Conservation (phyloP, 2,329 filamentous ascomycete genomes). For the Ramichloridium luteum region DNA sequence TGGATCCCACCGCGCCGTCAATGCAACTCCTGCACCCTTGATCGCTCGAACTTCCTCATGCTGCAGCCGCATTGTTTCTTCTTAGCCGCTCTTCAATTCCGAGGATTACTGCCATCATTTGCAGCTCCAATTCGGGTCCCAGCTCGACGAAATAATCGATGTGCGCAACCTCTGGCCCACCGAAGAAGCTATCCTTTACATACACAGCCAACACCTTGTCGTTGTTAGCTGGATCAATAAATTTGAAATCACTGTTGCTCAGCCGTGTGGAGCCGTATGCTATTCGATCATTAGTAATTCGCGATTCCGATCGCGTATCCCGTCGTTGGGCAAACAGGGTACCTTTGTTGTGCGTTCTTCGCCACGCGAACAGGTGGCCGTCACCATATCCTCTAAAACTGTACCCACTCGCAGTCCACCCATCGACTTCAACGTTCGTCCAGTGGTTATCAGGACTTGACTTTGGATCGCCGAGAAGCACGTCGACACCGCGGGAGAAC, state of each 20-base stretch:
- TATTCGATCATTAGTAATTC: no score
- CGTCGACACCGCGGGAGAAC: not conserved
- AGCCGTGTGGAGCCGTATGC: not conserved
- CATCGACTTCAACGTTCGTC: conserved; percentile 1
- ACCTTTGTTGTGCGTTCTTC: conserved; percentile 3
- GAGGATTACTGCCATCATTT: conserved; percentile 2
- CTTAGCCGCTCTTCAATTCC: conserved; percentile 3
- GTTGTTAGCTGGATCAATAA: conserved; percentile 1
- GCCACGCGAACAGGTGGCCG: conserved; percentile 1
- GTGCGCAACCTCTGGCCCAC: conserved; percentile 4
- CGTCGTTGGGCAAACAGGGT: no score
- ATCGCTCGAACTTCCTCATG: no score
- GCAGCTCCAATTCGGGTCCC: conserved; percentile 3
- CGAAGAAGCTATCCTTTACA: conserved; percentile 2
- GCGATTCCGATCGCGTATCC: no score
- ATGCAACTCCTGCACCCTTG: no score
- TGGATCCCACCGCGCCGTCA: no score
- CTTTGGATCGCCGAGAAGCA: not conserved
- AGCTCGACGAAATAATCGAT: conserved; percentile 5
- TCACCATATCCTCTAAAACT: not conserved
- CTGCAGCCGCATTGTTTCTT: conserved; percentile 1
- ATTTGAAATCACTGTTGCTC: conserved; percentile 2
- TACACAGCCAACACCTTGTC: conserved; percentile 3
- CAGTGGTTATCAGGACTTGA: not conserved
- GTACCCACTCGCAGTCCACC: conserved; percentile 1